These are phyloP conservation scores for Candida tammaniensis DNA, from an alignment of 805 yeast genomes.

Conservation along the genomic window DNA sequence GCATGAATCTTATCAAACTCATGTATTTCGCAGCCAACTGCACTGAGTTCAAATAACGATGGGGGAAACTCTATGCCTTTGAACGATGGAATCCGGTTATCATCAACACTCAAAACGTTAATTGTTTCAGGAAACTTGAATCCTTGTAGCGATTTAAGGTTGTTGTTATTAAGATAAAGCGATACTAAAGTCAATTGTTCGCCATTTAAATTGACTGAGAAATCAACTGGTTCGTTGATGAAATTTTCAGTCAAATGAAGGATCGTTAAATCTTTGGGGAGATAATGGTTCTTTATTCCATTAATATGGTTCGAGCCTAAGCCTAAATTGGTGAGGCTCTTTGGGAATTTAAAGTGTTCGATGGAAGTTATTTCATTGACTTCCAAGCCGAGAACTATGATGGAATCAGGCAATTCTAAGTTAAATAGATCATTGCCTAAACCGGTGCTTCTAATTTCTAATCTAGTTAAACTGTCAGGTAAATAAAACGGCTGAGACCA, in stretches of 20 bases:
- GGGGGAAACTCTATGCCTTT: slow-evolving; percentile 11
- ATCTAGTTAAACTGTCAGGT: slow-evolving; percentile 11
- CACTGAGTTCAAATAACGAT: slow-evolving; percentile 15
- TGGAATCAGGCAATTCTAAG: slow-evolving; percentile 15
- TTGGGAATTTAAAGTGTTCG: slow-evolving; percentile 16
- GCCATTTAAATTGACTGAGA: slow-evolving; percentile 12
- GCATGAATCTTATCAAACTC: slow-evolving; percentile 10
- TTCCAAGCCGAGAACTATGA: slow-evolving; percentile 15
- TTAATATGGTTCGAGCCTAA: slow-evolving; percentile 17
- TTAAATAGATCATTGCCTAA: slow-evolving; percentile 11
- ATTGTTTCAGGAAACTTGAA: slow-evolving; percentile 14
- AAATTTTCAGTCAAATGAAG: slow-evolving; percentile 20
- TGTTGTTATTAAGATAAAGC: slow-evolving; percentile 16
- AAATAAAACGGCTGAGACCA: slow-evolving; percentile 14
- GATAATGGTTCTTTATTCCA: slow-evolving; percentile 5
- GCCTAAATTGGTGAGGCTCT: slow-evolving; percentile 13
- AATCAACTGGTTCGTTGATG: slow-evolving; percentile 13
- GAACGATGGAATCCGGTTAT: slow-evolving; percentile 12
- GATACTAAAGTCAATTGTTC: slow-evolving; percentile 13
- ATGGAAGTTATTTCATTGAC: slow-evolving; percentile 17
- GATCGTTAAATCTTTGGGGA: slow-evolving; percentile 13
- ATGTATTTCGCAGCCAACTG: slow-evolving; percentile 16
- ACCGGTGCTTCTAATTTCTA: slow-evolving; percentile 16
- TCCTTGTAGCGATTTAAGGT: slow-evolving; percentile 12
- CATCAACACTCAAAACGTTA: slow-evolving; percentile 17